These are phyloP conservation scores for Theileria annulata DNA, from an alignment of 169 alveolate species.

Conservation along the genomic window DNA sequence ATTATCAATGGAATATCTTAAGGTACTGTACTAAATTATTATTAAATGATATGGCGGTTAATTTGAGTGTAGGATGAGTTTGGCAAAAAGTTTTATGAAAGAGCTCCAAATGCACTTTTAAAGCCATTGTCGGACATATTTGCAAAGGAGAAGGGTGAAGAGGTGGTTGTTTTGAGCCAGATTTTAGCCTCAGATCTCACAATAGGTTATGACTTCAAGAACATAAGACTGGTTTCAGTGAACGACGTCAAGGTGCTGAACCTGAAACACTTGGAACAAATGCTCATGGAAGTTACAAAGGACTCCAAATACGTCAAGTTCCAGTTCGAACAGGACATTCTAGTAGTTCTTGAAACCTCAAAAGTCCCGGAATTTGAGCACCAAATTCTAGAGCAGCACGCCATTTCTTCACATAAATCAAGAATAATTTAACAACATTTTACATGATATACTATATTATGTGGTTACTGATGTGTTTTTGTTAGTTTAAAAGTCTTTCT, in stretches of 20 bases:
- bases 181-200: conserved; percentile 77
- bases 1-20: conserved; percentile 70
- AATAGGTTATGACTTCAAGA: conserved; percentile 70
- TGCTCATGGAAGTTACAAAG: conserved; percentile 13
- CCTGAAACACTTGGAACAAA: conserved; percentile 60
- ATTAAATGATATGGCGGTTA: neutral
- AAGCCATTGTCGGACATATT: conserved; percentile 47
- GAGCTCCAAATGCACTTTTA: conserved; percentile 54
- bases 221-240: conserved; percentile 55
- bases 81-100: conserved; percentile 63
- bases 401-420: conserved; percentile 57
- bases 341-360: conserved; percentile 38
- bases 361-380: conserved; percentile 17
- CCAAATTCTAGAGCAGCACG: conserved; percentile 60
- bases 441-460: neutral
- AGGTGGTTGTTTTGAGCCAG: conserved; percentile 74
- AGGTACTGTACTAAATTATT: conserved; percentile 18
- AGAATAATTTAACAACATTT: neutral
- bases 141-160: conserved; percentile 58
- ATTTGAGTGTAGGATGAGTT: conserved; percentile 50
- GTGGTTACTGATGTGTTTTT: neutral
- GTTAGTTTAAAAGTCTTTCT: neutral
- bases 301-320: conserved; percentile 28
- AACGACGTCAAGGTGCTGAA: conserved; percentile 56
- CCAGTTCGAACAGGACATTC: conserved; percentile 40